Conservation (phyloP, 768 basidiomycete species). For the Gautieria morchelliformis region DNA sequence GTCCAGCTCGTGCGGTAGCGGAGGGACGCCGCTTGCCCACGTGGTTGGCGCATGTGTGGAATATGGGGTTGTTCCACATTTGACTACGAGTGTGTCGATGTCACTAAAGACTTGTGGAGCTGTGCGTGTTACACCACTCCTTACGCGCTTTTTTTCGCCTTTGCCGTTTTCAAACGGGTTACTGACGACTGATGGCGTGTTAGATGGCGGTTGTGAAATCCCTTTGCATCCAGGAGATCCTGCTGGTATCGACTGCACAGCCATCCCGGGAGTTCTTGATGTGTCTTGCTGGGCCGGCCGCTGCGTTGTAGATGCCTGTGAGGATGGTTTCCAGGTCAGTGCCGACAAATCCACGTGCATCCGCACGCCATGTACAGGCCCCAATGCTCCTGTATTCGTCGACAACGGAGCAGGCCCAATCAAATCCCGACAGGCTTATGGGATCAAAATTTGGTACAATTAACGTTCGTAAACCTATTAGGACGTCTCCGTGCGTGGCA, state of each 20-base stretch:
- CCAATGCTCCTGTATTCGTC: not conserved
- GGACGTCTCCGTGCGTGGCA: too few species aligned
- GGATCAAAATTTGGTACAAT: too few species aligned
- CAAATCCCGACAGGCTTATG: too few species aligned
- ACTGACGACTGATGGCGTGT: not conserved
- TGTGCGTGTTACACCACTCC: slow-evolving; percentile 28
- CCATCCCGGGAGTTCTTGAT: slow-evolving; percentile 36
- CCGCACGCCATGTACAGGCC: not conserved
- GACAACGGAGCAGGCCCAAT: not conserved
- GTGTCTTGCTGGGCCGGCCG: slow-evolving; percentile 36
- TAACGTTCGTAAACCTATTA: too few species aligned
- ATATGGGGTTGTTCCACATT: slow-evolving; percentile 28
- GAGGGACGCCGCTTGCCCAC: slow-evolving; percentile 24
- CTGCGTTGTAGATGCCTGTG: slow-evolving; percentile 37
- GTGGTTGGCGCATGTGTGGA: slow-evolving; percentile 33
- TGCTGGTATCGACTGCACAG: slow-evolving; percentile 39
- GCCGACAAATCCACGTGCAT: not conserved
- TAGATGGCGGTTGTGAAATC: slow-evolving; percentile 40
- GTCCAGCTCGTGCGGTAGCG: too few species aligned
- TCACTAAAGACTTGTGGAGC: slow-evolving; percentile 38
- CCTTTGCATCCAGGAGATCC: slow-evolving; percentile 17
- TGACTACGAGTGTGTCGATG: slow-evolving; percentile 43
- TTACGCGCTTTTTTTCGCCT: not conserved
- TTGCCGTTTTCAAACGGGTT: not conserved
- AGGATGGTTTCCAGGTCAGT: slow-evolving; percentile 24